Conservation (phyloP, 2,329 filamentous ascomycete species). For the Akanthomyces muscarius region DNA sequence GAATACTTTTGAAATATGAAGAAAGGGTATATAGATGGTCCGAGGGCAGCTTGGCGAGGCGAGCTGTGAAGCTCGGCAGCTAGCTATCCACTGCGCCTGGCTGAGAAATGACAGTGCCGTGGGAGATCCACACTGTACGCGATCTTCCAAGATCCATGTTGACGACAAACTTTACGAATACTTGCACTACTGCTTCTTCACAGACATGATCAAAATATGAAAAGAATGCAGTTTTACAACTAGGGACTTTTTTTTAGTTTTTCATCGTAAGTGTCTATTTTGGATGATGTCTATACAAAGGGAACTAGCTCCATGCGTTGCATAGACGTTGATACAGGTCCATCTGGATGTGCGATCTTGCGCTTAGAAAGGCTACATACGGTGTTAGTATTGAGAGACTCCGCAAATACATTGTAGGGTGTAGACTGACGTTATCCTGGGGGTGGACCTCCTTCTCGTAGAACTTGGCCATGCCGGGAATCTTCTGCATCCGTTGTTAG, state of each 20-base stretch:
- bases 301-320: constrained; percentile 15
- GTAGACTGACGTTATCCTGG: constrained; percentile 57
- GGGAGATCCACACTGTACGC: constrained; percentile 12
- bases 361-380: constrained; percentile 38
- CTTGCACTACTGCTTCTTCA: no score
- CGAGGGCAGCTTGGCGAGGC: not conserved
- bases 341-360: constrained; percentile 29
- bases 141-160: not conserved
- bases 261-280: constrained; percentile 15
- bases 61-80: not conserved
- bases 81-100: not conserved
- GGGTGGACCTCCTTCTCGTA: constrained; percentile 53
- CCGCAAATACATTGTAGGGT: not conserved
- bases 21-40: not conserved
- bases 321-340: constrained; percentile 26
- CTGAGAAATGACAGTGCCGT: constrained; percentile 6
- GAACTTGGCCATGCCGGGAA: constrained; percentile 49
- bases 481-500: constrained; percentile 41
- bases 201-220: not conserved
- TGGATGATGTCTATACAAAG: constrained; percentile 18
- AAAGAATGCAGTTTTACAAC: not conserved
- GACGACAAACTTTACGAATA: not conserved
- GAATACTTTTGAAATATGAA: not conserved
- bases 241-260: not conserved
- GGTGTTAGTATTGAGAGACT: constrained; percentile 23